Conservation (phyloP, 257 asterid genomes). For the Nemophila menziesii region DNA sequence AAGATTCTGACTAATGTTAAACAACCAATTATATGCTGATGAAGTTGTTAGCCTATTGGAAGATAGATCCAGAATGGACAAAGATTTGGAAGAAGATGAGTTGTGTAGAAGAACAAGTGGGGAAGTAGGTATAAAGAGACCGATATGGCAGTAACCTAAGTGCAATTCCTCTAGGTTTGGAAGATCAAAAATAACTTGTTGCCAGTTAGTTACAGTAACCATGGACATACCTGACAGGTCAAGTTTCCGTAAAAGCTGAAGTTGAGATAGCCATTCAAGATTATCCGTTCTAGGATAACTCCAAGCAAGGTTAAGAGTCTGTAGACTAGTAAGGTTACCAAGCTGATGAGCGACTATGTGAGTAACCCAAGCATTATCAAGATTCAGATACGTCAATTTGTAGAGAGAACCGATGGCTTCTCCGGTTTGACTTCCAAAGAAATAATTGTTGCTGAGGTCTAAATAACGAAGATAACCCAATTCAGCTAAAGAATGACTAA, state of each 20-base stretch:
- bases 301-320: constrained; percentile 4
- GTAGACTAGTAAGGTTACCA: constrained; percentile 11
- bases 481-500: constrained; percentile 10
- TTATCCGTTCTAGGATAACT: not conserved
- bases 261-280: constrained; percentile 1
- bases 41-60: not conserved
- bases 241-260: too few species aligned
- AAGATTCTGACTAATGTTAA: constrained; percentile 8
- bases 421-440: constrained; percentile 5
- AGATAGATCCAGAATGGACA: not conserved
- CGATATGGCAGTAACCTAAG: not conserved
- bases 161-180: constrained; percentile 2
- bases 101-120: not conserved
- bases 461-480: constrained; percentile 9
- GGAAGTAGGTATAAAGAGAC: constrained; percentile 8
- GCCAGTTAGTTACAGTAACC: too few species aligned
- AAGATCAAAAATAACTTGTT: constrained; percentile 1
- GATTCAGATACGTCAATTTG: not conserved
- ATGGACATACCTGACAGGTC: too few species aligned
- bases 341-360: constrained; percentile 5
- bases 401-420: constrained; percentile 6
- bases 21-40: constrained; percentile 5
- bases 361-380: not conserved
- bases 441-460: constrained; percentile 10
- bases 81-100: constrained; percentile 1